Evolutionary conservation across 345 rosid genomes (phyloP).

Genomic region (Nasturtium officinale): DNA sequence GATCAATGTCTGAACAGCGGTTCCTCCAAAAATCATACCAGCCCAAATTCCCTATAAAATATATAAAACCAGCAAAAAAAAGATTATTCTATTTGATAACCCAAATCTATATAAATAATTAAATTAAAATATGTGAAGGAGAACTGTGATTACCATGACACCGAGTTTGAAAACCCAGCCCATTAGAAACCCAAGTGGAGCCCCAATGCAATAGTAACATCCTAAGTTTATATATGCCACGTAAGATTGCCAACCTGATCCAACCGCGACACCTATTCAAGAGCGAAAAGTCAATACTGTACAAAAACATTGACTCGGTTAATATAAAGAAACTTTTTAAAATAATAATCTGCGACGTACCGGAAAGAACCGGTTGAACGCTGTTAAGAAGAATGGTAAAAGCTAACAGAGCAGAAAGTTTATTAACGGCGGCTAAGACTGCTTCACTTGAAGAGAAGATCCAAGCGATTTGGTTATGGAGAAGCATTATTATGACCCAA

Average conservation of each 20-base stretch:
- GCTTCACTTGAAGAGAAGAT: constrained; percentile 68
- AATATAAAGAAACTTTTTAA: not conserved
- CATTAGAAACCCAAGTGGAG: constrained; percentile 80
- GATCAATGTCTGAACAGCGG: constrained; percentile 67
- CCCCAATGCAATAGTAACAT: constrained; percentile 74
- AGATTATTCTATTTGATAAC: not conserved
- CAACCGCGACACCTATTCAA: constrained; percentile 81
- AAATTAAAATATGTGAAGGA: not conserved
- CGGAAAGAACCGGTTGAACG: constrained; percentile 84
- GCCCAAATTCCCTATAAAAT: constrained; percentile 78
- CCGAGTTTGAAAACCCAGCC: constrained; percentile 82
- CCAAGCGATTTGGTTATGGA: constrained; percentile 54
- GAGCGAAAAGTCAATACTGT: not conserved
- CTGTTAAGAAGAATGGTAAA: constrained; percentile 86
- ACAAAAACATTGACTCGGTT: not conserved
- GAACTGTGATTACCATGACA: constrained; percentile 60
- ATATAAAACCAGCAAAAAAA: not conserved
- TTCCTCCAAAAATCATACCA: constrained; percentile 92
- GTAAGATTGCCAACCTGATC: constrained; percentile 94
- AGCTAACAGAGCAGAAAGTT: constrained; percentile 68
- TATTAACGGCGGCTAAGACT: constrained; percentile 66
- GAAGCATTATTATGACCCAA: constrained; percentile 59
- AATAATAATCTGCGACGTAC: constrained; percentile 34
- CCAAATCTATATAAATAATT: not conserved
- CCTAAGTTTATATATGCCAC: constrained; percentile 92